Evolutionary conservation across 2,329 filamentous ascomycete species (phyloP).

Genomic region (Ceratocystis lukuohia): DNA sequence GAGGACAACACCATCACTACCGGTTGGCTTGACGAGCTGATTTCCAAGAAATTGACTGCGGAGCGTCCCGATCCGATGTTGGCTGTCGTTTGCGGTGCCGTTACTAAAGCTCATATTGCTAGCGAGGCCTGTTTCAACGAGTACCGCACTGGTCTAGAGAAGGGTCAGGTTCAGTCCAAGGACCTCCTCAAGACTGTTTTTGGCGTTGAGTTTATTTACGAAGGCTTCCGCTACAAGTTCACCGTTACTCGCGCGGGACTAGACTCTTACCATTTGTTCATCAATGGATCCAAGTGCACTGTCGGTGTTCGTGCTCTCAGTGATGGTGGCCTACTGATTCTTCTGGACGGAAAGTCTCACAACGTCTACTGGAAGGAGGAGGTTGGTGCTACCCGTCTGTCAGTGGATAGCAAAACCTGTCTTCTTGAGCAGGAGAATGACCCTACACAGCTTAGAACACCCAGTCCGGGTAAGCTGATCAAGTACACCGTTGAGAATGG

Average conservation of each 20-base stretch:
- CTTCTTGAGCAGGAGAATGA: conserved; percentile 98
- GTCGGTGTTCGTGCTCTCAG: conserved; percentile 86
- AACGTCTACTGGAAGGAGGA: conserved; percentile 99
- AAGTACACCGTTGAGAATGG: conserved; percentile 96
- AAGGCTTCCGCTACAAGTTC: conserved; percentile 93
- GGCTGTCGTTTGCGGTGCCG: conserved; percentile 88
- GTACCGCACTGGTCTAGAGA: conserved; percentile 80
- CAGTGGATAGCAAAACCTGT: conserved; percentile 96
- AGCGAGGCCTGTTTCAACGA: conserved; percentile 79
- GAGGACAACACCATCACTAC: conserved; percentile 99
- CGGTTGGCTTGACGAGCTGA: conserved; percentile 96
- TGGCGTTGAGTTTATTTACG: conserved; percentile 96
- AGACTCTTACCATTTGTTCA: conserved; percentile 95
- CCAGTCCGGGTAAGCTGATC: conserved; percentile 92
- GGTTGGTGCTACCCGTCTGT: conserved; percentile 85
- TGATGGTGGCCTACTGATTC: conserved; percentile 82
- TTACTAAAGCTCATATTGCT: conserved; percentile 88
- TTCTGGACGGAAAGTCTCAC: conserved; percentile 86
- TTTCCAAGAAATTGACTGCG: conserved; percentile 91
- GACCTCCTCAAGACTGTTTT: conserved; percentile 97
- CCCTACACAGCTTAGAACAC: conserved; percentile 87
- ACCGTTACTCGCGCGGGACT: conserved; percentile 83
- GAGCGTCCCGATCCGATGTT: conserved; percentile 88
- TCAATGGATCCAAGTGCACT: conserved; percentile 93
- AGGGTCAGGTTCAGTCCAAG: conserved; percentile 93